Percentiles rank a stretch among this genome's conserved stretches.
These are phyloP conservation scores for Aspergillus caelatus DNA, from an alignment of 2,329 filamentous ascomycete species.

Conservation along the genomic window DNA sequence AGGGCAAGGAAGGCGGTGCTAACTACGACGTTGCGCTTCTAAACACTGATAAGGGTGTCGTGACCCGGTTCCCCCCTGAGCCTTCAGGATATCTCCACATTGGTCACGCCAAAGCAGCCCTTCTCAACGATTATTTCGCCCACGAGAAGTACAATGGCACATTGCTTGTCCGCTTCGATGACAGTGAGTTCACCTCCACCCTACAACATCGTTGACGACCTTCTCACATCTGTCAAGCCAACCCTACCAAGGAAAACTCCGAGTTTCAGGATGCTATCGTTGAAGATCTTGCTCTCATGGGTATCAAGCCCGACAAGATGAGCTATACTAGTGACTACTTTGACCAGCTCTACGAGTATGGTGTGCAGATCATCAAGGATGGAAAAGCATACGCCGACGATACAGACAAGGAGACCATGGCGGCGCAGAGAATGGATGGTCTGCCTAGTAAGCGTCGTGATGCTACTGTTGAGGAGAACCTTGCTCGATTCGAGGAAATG, in stretches of 20 bases:
- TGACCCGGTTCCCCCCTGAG: slow-evolving; percentile 91
- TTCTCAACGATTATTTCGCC: slow-evolving; percentile 95
- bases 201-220: neutral
- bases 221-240: slow-evolving; percentile 50
- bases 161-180: slow-evolving; percentile 89
- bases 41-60: slow-evolving; percentile 83
- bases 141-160: slow-evolving; percentile 91
- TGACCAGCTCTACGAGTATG: slow-evolving; percentile 84
- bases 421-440: slow-evolving; percentile 79
- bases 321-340: slow-evolving; percentile 97
- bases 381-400: slow-evolving; percentile 94
- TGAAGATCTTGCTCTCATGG: slow-evolving; percentile 87
- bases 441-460: slow-evolving; percentile 81
- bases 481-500: slow-evolving; percentile 91
- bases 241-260: slow-evolving; percentile 94
- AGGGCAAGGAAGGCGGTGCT: slow-evolving; percentile 70
- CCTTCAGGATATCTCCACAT: slow-evolving; percentile 96
- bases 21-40: slow-evolving; percentile 88
- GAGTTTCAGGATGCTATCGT: slow-evolving; percentile 94
- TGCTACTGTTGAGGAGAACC: slow-evolving; percentile 76
- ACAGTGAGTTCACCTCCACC: slow-evolving; percentile 53
- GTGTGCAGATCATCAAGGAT: slow-evolving; percentile 79
- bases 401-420: slow-evolving; percentile 87
- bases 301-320: slow-evolving; percentile 82
- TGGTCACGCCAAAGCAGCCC: slow-evolving; percentile 89